Percentiles rank a stretch among this genome's conserved stretches.
Evolutionary conservation across 352 stramenopile genomes (phyloP).

Genomic region (Globisporangium nagaii): DNA sequence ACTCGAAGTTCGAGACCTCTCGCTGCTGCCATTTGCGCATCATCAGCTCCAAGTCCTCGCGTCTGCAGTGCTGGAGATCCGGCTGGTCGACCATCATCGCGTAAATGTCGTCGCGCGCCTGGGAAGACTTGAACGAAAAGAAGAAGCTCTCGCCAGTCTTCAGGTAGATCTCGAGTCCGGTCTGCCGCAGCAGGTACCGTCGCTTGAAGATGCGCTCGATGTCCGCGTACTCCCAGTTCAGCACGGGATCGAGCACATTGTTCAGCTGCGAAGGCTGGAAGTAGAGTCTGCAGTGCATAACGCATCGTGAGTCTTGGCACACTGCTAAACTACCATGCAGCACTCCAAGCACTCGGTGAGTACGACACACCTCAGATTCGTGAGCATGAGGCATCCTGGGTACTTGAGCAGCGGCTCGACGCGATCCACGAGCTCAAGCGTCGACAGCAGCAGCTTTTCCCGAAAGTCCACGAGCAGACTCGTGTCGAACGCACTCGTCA

Average conservation of each 20-base stretch:
- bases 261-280: constrained; percentile 91
- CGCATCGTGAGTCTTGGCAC: no score
- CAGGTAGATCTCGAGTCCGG: constrained; percentile 82
- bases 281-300: no score
- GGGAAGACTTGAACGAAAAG: constrained; percentile 65
- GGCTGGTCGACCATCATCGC: constrained; percentile 78
- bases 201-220: constrained; percentile 84
- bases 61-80: constrained; percentile 53
- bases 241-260: constrained; percentile 84
- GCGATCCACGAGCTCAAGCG: constrained; percentile 76
- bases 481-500: constrained; percentile 85
- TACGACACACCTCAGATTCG: constrained; percentile 35
- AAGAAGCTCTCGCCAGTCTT: constrained; percentile 64
- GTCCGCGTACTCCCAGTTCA: constrained; percentile 75
- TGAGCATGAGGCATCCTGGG: constrained; percentile 89
- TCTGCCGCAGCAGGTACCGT: constrained; percentile 84
- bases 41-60: constrained; percentile 71
- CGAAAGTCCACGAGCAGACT: constrained; percentile 88
- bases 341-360: no score
- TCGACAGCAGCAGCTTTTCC: constrained; percentile 68
- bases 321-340: no score
- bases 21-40: constrained; percentile 76
- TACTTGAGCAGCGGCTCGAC: constrained; percentile 90
- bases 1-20: constrained; percentile 95
- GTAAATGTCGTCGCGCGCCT: constrained; percentile 83